These are phyloP conservation scores for Sporobolomyces phaffii DNA, from an alignment of 768 basidiomycete species.

Conservation along the genomic window DNA sequence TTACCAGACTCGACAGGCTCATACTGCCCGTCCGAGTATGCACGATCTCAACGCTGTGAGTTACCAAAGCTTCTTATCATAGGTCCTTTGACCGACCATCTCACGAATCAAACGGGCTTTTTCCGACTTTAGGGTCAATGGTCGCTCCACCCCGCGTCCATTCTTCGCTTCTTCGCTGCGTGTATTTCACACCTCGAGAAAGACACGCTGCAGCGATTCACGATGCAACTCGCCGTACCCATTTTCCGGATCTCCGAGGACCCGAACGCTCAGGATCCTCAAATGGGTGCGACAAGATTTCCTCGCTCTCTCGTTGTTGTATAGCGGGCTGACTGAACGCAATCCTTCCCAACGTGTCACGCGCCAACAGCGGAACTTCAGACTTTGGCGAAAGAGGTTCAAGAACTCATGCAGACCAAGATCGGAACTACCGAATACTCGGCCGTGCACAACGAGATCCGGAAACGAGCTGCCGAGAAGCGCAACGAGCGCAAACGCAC, in stretches of 20 bases:
- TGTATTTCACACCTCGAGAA: slow-evolving; percentile 69
- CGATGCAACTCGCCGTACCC: slow-evolving; percentile 78
- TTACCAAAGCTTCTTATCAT: slow-evolving; percentile 8
- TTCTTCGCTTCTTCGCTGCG: slow-evolving; percentile 88
- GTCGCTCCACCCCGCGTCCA: slow-evolving; percentile 70
- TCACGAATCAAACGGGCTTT: too few species aligned
- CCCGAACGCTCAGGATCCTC: slow-evolving; percentile 67
- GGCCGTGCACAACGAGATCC: slow-evolving; percentile 67
- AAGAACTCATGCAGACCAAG: slow-evolving; percentile 77
- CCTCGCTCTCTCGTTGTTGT: background rate
- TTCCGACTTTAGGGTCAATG: slow-evolving; percentile 82
- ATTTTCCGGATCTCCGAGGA: slow-evolving; percentile 82
- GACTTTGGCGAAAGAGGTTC: slow-evolving; percentile 69
- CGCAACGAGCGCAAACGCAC: slow-evolving; percentile 66
- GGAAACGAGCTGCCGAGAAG: slow-evolving; percentile 62
- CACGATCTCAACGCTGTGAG: slow-evolving; percentile 36
- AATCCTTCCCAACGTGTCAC: too few species aligned
- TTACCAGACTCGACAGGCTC: slow-evolving; percentile 51
- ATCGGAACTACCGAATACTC: slow-evolving; percentile 84
- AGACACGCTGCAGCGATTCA: slow-evolving; percentile 58
- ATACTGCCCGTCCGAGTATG: slow-evolving; percentile 38
- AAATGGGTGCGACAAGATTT: slow-evolving; percentile 59
- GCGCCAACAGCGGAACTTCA: slow-evolving; percentile 68
- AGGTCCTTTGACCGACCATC: background rate
- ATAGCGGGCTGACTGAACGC: too few species aligned